Evolutionary conservation across 176 grass and related monocot genomes (phyloP), one percentile per base, ranked within the genome.

Genomic region (Dendrocalamus sinicus): DNA sequence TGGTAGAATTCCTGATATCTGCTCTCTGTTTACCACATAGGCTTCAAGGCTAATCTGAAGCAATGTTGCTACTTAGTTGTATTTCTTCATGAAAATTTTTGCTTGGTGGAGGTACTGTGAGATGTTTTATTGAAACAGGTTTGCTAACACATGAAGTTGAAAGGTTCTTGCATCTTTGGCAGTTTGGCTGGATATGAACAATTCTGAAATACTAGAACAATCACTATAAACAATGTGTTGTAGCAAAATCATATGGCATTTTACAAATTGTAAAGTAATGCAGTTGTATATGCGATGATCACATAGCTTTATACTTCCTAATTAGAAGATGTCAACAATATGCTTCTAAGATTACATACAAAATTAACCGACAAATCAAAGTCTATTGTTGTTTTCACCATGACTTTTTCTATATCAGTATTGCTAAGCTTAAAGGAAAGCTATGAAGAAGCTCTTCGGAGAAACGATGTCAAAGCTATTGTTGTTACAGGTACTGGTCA

Each of bases 401-500:
- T 83, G 77, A 26, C 16, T 23, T 82, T 22, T 81, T 58, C 73
- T 73, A 8, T 61, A 71, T 62, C 86, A 99, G 96, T 99, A 43
- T 66, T 99, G 10, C 64, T 81, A 65, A 91, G 88, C 63, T 88
- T 98, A 64, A 99, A 88, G 65, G 88, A 92, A 57, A 92, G 81
- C 87, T 99, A 96, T 52, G 90, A 84, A 86, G 72, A 95, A 91
- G 93, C 93, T 22, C 61, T 98, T 80, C 76, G 26, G 53, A 94
- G 96, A 80, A 86, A 76, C 30, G 88, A 98, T 98, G 96, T 98
- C 28, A 94, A 98, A 91, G 91, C 93, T 75, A 92, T 95, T 86
- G 93, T 96, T 81, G 46, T 96, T 82, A 94, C 88, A 92, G 91
- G 96, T 96, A 84, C 46, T 70, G 24, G 44, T 19, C 62, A 13